Base-by-base conservation (phyloP, 1,139 yeast genomes). In the Pneumocystis wakefieldiae region DNA sequence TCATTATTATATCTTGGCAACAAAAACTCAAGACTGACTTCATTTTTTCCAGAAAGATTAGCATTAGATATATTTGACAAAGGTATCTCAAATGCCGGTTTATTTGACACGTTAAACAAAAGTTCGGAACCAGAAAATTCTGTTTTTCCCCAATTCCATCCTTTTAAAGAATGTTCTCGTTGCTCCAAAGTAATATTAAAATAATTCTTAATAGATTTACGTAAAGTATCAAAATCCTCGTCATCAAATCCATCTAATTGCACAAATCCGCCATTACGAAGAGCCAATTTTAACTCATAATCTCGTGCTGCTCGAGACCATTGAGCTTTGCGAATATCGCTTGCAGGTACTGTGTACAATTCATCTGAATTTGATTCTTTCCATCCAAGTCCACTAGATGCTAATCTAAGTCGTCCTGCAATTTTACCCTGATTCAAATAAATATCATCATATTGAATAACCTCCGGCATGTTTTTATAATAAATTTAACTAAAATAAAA, bases 81-180 rank as follows among this genome's bases (percentile, higher is more conserved):
- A 4, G 97, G 97, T 60, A 94, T 76, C 75, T 92, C 98, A 74
- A 92, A 92, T 24, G 86, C 83, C 1, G 98, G 97, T 71, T 87
- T 86, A 70, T 90, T 90, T 71, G 87, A 88, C 42, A 91, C 85
- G 64, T 85, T 84, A 75, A 94, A 91, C 39, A 89, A 82, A 75
- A 92, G 78, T 73, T 92, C 98, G 69, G 90, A 88, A 72, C 96
- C 83, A 15, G 95, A 96, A 73, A 94, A 82, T 73, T 91, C 96
- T 12, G 92, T 80, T 67, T 85, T 84, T 64, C 99, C 99, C 98
- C 98, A 92, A 74, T 92, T 92, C 98, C 98, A 92, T 57, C 99
- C 99, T 75, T 97, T 83, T 69, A 92, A 77, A 5, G 97, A 87
- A 74, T 92, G 98, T 70, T 92, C 97, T 70, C 80, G 83, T 67